phyloP scores from a whole-genome alignment of 2,329 filamentous ascomycete species.

The Fusarium brevicatenulatum region DNA sequence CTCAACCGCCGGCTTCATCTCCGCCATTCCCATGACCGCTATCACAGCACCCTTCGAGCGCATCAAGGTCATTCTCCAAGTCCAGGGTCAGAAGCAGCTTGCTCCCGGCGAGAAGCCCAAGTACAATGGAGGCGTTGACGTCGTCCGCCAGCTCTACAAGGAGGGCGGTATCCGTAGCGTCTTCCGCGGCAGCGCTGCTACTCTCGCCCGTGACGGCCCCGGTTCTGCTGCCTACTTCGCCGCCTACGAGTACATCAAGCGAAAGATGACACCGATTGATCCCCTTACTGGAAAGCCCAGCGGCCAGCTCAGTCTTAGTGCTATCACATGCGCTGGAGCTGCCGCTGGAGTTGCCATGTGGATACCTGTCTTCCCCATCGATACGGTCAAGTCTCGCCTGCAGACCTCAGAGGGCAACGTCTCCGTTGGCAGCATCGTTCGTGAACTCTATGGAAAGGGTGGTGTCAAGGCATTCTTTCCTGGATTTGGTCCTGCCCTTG shows the following conservation, averaged over 20 bases:
- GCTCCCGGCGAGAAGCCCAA: slow-evolving; percentile 91
- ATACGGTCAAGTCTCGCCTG: slow-evolving; percentile 93
- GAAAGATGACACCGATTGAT: slow-evolving; percentile 84
- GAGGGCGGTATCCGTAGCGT: slow-evolving; percentile 91
- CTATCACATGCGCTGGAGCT: slow-evolving; percentile 87
- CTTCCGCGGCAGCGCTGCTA: slow-evolving; percentile 91
- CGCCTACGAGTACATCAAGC: slow-evolving; percentile 96
- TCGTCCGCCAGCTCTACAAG: slow-evolving; percentile 91
- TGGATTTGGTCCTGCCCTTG: slow-evolving; percentile 90
- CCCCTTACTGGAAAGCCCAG: slow-evolving; percentile 74
- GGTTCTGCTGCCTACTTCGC: slow-evolving; percentile 97
- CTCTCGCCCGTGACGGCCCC: slow-evolving; percentile 91
- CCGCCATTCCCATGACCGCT: slow-evolving; percentile 94
- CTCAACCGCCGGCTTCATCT: slow-evolving; percentile 95
- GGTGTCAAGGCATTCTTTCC: slow-evolving; percentile 96
- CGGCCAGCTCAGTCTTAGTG: slow-evolving; percentile 82
- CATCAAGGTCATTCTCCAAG: slow-evolving; percentile 97
- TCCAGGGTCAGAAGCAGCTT: slow-evolving; percentile 92
- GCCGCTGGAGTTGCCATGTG: slow-evolving; percentile 97
- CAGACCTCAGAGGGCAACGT: slow-evolving; percentile 91
- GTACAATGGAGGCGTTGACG: slow-evolving; percentile 87
- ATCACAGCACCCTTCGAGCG: slow-evolving; percentile 99
- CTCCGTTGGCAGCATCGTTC: slow-evolving; percentile 81
- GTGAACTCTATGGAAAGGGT: slow-evolving; percentile 82
- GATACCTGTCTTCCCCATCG: slow-evolving; percentile 97